Base-by-base conservation (phyloP, 2,329 filamentous ascomycete species). In the Aciculosporium take region DNA sequence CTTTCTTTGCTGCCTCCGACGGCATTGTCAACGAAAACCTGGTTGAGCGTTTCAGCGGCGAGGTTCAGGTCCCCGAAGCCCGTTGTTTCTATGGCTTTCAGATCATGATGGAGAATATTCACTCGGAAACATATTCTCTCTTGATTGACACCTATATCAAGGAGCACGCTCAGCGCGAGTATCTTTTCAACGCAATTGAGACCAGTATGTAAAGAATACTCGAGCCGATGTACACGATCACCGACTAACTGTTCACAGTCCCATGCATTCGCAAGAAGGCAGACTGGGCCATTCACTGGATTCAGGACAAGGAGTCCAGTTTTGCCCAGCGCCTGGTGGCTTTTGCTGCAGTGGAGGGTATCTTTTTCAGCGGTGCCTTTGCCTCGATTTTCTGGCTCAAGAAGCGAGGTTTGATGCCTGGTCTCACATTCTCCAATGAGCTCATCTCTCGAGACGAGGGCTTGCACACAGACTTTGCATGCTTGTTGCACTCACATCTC, bases 31-130 rank as follows among this genome's bases (percentile, higher is more conserved):
- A 98, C 62, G 91, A 98, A 76, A 98, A 98, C 73, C 74, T 98
- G 20, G 80, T 98, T 46, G 88, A 96, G 76, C 85, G 91, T 49
- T 98, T 98, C 79, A 94, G 85, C 57, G 81, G 77, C 50, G 91
- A 98, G 67, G 89, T 98, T 24, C 91, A 98, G 69, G 80, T 96
- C 45, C 89, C 91, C 9, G 91, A 98, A 69, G 91, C 91, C 49
- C 87, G 91, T 57, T 98, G 91, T 79, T 98, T 98, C 76, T 98
- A 98, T 65, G 91, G 91, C 50, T 98, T 98, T 77, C 91, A 98
- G 72, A 96, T 96, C 71, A 98, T 98, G 91, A 96, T 98, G 85
- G 91, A 98, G 75, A 98, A 98, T 71, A 94, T 98, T 57, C 91
- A 98, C 76, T 95, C 91, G 13, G 91, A 98, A 72, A 98, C 91